Evolutionary conservation across 2,329 filamentous ascomycete genomes (phyloP).

Genomic region (Aotearoamyces nothofagi): DNA sequence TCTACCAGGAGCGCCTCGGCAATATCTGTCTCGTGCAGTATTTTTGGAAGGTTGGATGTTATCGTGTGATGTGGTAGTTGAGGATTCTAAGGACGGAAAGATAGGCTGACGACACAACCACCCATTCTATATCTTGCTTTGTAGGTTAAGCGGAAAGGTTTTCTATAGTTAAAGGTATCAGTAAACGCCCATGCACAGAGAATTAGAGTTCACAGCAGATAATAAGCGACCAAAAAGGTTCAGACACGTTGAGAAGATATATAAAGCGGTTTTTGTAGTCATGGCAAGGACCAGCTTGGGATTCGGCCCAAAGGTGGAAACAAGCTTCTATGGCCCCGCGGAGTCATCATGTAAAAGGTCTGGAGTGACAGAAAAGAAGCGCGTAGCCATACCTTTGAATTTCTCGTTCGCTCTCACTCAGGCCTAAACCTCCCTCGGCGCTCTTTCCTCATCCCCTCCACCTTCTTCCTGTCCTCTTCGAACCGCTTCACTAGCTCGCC

Average conservation of each 20-base stretch:
- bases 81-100: neutral
- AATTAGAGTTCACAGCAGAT: neutral
- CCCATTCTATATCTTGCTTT: too few species aligned
- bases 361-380: neutral
- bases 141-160: neutral
- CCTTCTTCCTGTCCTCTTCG: constrained; percentile 59
- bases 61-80: neutral
- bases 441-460: constrained; percentile 55
- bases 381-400: too few species aligned
- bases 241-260: constrained; percentile 55
- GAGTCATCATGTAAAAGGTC: constrained; percentile 26
- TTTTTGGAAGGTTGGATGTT: neutral
- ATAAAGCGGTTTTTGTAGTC: constrained; percentile 48
- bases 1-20: too few species aligned
- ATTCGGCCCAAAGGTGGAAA: constrained; percentile 19
- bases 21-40: neutral
- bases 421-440: constrained; percentile 46
- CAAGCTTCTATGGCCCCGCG: constrained; percentile 36
- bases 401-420: constrained; percentile 19
- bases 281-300: constrained; percentile 21
- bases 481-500: constrained; percentile 54
- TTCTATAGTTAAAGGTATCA: neutral
- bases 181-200: neutral
- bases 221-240: constrained; percentile 16
- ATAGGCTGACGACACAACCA: too few species aligned